Evolutionary conservation across 441 rosid genomes (phyloP).

Genomic region (Lepidium campestre): DNA sequence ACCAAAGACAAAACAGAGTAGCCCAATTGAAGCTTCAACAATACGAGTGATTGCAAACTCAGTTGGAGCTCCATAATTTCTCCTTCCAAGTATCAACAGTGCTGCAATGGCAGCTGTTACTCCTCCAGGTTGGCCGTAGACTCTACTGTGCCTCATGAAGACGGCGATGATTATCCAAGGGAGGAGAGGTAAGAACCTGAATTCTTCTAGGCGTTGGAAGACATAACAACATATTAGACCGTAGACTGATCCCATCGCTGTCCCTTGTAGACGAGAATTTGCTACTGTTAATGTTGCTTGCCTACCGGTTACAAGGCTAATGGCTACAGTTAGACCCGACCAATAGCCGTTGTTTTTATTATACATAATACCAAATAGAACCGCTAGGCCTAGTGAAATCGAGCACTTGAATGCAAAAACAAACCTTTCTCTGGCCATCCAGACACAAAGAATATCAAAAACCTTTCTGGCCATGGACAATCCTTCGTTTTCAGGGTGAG

Average conservation of each 20-base stretch:
- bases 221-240: slow-evolving; percentile 58
- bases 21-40: slow-evolving; percentile 56
- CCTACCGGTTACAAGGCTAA: slow-evolving; percentile 53
- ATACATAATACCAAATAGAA: slow-evolving; percentile 56
- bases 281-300: slow-evolving; percentile 59
- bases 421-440: slow-evolving; percentile 36
- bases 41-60: slow-evolving; percentile 67
- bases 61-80: slow-evolving; percentile 46
- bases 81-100: slow-evolving; percentile 61
- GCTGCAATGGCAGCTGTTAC: slow-evolving; percentile 66
- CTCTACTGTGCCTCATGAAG: slow-evolving; percentile 64
- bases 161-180: slow-evolving; percentile 65
- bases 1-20: slow-evolving; percentile 46
- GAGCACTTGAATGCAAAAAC: slow-evolving; percentile 66
- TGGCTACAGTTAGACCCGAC: slow-evolving; percentile 78
- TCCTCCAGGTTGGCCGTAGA: slow-evolving; percentile 71
- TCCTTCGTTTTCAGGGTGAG: slow-evolving; percentile 14
- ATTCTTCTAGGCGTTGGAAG: slow-evolving; percentile 32
- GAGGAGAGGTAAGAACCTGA: slow-evolving; percentile 53
- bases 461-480: slow-evolving; percentile 8
- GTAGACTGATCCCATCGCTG: slow-evolving; percentile 75
- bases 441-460: slow-evolving; percentile 11
- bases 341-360: slow-evolving; percentile 54
- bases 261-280: slow-evolving; percentile 74
- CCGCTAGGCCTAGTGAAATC: slow-evolving; percentile 63